Evolutionary conservation across 23 red algal species (phyloP).

Genomic region (Chondrus crispus): DNA sequence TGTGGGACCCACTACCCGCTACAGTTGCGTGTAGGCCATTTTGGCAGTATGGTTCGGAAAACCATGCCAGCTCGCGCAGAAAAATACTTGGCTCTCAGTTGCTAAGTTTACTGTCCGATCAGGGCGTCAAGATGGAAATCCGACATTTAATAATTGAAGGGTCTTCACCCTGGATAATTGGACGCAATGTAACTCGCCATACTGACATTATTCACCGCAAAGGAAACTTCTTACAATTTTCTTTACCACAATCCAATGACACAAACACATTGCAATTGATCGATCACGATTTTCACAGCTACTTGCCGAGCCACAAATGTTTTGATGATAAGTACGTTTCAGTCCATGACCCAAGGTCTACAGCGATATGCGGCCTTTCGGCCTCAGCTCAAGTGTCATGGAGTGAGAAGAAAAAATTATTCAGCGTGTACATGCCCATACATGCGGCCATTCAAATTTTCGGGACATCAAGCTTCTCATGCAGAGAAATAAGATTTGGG

Average conservation of each 20-base stretch:
- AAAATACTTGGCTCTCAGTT: neutral
- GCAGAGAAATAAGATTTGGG: neutral
- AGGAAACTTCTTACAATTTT: neutral
- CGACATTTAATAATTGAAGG: neutral
- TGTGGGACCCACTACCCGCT: neutral
- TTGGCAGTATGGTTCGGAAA: neutral
- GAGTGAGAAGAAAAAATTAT: neutral
- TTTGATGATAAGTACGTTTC: no score
- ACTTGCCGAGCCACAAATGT: no score
- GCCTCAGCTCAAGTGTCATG: no score
- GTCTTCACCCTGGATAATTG: neutral
- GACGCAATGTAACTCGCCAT: neutral
- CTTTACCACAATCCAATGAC: neutral
- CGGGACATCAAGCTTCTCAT: neutral
- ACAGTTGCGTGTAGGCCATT: neutral
- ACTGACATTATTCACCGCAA: neutral
- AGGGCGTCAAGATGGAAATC: neutral
- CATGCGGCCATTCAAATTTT: neutral
- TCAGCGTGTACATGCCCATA: neutral
- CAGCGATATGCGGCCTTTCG: no score
- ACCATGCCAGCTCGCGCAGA: neutral
- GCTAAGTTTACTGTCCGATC: neutral
- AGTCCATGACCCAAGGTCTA: no score
- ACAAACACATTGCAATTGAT: neutral
- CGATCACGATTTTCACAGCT: neutral